Evolutionary conservation across 805 yeast genomes (phyloP), one percentile per base, ranked within the genome.

Genomic region (Spathaspora passalidarum): DNA sequence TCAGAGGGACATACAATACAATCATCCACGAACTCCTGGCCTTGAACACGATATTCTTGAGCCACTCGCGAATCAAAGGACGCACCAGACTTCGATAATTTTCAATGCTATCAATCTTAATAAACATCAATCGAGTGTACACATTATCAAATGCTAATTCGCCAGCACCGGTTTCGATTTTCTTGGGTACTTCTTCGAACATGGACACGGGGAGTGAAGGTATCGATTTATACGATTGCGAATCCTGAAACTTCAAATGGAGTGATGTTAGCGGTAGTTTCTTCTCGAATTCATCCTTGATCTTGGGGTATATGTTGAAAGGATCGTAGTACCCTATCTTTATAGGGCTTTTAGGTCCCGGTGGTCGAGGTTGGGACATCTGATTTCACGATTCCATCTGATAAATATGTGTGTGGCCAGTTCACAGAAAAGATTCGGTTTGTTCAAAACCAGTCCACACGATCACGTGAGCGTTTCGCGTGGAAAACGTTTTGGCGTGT

Each of bases 11-110:
- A 55, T 75, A 79, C 41, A 78, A 71, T 0, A 88, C 62, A 4
- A 89, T 73, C 49, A 78, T 68, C 84, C 90, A 81, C 42, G 81
- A 83, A 10, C 43, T 18, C 51, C 69, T 54, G 38, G 72, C 54
- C 44, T 73, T 56, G 34, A 65, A 52, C 3, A 66, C 68, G 37
- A 65, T 52, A 35, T 70, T 56, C 38, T 75, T 70, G 20, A 87
- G 68, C 98, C 99, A 94, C 53, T 86, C 94, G 40, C 75, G 76
- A 18, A 91, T 80, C 52, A 89, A 68, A 1, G 96, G 96, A 34
- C 99, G 76, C 0, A 86, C 89, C 56, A 84, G 87, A 0, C 85
- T 63, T 49, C 95, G 72, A 62, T 92, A 92, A 1, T 79, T 79
- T 13, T 92, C 98, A 16, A 85, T 61, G 38, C 78, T 79, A 4